Evolutionary conservation across 1,284 basidiomycete genomes (phyloP).

Genomic region (Pisolithus thermaeus): DNA sequence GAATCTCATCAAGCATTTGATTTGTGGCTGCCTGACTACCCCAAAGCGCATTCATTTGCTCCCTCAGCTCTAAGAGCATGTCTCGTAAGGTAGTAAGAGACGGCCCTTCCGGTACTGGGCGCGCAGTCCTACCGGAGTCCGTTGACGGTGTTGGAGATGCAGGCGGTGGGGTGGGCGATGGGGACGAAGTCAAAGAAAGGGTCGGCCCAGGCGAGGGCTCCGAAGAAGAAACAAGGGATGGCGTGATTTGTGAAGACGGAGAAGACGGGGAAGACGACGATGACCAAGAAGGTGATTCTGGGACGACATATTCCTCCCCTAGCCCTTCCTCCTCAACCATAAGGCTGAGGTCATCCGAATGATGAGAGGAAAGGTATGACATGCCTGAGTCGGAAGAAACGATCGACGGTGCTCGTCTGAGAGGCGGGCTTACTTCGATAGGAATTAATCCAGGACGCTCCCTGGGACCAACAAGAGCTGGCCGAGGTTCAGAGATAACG

Average conservation of each 20-base stretch:
- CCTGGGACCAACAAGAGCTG: slow-evolving; percentile 25
- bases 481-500: slow-evolving; percentile 16
- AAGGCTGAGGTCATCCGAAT: slow-evolving; percentile 59
- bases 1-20: slow-evolving; percentile 41
- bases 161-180: slow-evolving; percentile 29
- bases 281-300: slow-evolving; percentile 24
- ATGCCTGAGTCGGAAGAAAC: slow-evolving; percentile 46
- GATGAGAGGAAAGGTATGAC: slow-evolving; percentile 68
- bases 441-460: slow-evolving; percentile 16
- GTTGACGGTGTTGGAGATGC: slow-evolving; percentile 35
- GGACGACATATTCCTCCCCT: slow-evolving; percentile 24
- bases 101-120: slow-evolving; percentile 28
- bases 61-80: slow-evolving; percentile 43
- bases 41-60: slow-evolving; percentile 46
- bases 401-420: slow-evolving; percentile 37
- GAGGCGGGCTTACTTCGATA: slow-evolving; percentile 36
- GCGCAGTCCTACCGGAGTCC: slow-evolving; percentile 38
- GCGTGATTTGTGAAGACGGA: slow-evolving; percentile 26
- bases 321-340: slow-evolving; percentile 24
- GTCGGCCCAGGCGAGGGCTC: slow-evolving; percentile 27
- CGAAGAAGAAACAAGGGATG: slow-evolving; percentile 29
- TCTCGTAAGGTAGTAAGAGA: slow-evolving; percentile 38
- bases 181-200: slow-evolving; percentile 27
- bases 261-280: slow-evolving; percentile 29
- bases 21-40: slow-evolving; percentile 56